Evolutionary conservation across 345 rosid genomes (phyloP).

Genomic region (Anacardium occidentale): DNA sequence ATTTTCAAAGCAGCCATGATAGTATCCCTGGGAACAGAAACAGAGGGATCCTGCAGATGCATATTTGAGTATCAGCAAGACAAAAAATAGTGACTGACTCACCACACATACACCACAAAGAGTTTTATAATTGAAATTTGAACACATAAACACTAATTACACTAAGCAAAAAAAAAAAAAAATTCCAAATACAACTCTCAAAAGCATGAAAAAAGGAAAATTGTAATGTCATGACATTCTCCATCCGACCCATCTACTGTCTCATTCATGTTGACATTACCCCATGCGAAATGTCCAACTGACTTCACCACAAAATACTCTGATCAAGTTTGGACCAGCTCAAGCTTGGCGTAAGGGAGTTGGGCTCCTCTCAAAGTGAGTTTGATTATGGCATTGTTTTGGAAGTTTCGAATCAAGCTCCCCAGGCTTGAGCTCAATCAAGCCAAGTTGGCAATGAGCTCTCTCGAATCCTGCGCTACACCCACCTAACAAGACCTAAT

Average conservation of each 20-base stretch:
- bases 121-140: not conserved
- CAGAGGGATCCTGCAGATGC: slow-evolving; percentile 55
- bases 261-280: too few species aligned
- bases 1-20: slow-evolving; percentile 68
- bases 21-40: slow-evolving; percentile 49
- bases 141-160: not conserved
- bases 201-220: not conserved
- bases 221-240: not conserved
- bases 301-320: too few species aligned
- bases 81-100: not conserved
- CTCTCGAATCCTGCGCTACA: not conserved
- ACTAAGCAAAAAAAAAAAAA: not conserved
- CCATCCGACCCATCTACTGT: too few species aligned
- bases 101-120: not conserved
- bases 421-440: too few species aligned
- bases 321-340: too few species aligned
- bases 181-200: too few species aligned
- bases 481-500: not conserved
- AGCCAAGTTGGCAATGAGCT: too few species aligned
- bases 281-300: too few species aligned
- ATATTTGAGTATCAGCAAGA: slow-evolving; percentile 16
- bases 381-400: too few species aligned
- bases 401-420: too few species aligned
- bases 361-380: too few species aligned
- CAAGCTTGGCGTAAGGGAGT: too few species aligned